These are phyloP conservation scores for Centrapalus pauciflorus DNA, from an alignment of 129 eudicot genomes.

Conservation along the genomic window DNA sequence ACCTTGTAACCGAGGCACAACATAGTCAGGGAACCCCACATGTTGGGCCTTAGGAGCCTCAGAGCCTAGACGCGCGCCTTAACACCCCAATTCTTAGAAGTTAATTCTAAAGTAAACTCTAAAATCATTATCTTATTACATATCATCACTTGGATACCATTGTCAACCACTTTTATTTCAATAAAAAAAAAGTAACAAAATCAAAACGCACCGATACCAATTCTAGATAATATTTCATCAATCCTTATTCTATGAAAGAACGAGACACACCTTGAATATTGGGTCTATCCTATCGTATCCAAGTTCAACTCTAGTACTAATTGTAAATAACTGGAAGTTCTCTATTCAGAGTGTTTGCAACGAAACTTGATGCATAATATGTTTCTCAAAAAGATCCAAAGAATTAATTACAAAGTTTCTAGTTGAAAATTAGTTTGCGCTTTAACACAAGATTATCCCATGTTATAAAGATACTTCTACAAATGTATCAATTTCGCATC, in stretches of 20 bases:
- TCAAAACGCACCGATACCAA: not conserved
- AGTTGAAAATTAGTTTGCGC: not conserved
- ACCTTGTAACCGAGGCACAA: too few species aligned
- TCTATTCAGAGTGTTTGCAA: not conserved
- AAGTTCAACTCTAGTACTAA: not conserved
- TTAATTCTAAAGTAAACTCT: not conserved
- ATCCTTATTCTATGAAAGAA: not conserved
- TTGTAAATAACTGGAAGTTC: not conserved
- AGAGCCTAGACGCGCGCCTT: too few species aligned
- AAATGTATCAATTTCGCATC: not conserved
- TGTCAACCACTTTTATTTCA: not conserved
- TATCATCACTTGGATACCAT: not conserved
- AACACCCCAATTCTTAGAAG: not conserved
- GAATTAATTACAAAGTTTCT: not conserved
- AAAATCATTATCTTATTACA: not conserved
- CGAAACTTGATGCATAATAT: not conserved
- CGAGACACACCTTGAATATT: not conserved
- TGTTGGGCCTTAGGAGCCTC: too few species aligned
- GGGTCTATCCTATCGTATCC: not conserved
- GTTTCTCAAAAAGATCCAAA: not conserved
- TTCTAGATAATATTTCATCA: not conserved
- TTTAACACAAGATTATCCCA: conserved; percentile 2
- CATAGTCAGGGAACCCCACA: too few species aligned
- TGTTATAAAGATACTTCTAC: not conserved
- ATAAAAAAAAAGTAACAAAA: not conserved